Percentiles rank a stretch among this genome's conserved stretches.
These are phyloP conservation scores for Xylariaceae sp. DNA, from an alignment of 2,329 filamentous ascomycete genomes.

Conservation along the genomic window DNA sequence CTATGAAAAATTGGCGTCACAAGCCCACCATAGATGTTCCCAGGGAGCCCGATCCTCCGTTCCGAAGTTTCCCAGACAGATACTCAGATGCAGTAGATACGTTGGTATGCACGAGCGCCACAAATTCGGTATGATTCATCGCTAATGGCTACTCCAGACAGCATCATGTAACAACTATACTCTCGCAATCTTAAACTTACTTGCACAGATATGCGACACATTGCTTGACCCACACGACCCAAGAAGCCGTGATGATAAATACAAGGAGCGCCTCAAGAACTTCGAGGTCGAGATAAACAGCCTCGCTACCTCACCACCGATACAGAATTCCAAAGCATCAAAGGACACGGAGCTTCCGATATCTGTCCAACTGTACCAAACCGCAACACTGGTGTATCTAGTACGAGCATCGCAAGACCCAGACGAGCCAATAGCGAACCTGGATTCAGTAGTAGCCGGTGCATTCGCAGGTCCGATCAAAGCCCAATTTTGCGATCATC, in stretches of 20 bases:
- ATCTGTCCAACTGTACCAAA: slow-evolving; percentile 18
- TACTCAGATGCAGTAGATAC: too few species aligned
- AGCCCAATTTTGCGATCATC: slow-evolving; percentile 27
- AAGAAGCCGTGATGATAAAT: slow-evolving; percentile 10
- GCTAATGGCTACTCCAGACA: background rate
- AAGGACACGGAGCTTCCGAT: background rate
- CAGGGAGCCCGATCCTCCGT: background rate
- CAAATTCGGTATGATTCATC: background rate
- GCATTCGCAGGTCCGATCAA: slow-evolving; percentile 16
- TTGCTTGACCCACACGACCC: slow-evolving; percentile 22
- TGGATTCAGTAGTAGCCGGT: slow-evolving; percentile 21
- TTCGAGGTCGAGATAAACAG: slow-evolving; percentile 15
- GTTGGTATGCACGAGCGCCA: too few species aligned
- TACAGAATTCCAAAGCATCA: background rate
- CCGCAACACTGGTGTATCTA: slow-evolving; percentile 22
- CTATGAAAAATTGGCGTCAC: slow-evolving; percentile 27
- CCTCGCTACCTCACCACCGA: background rate
- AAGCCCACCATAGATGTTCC: background rate
- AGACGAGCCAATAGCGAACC: slow-evolving; percentile 15
- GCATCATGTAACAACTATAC: slow-evolving; percentile 11
- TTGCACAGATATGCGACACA: slow-evolving; percentile 23
- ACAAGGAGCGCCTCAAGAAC: slow-evolving; percentile 12
- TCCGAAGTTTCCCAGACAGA: too few species aligned
- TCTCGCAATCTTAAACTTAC: slow-evolving; percentile 19
- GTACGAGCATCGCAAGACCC: slow-evolving; percentile 24